Evolutionary conservation across 2,329 filamentous ascomycete genomes (phyloP).

Genomic region (Xylariaceae sp.): DNA sequence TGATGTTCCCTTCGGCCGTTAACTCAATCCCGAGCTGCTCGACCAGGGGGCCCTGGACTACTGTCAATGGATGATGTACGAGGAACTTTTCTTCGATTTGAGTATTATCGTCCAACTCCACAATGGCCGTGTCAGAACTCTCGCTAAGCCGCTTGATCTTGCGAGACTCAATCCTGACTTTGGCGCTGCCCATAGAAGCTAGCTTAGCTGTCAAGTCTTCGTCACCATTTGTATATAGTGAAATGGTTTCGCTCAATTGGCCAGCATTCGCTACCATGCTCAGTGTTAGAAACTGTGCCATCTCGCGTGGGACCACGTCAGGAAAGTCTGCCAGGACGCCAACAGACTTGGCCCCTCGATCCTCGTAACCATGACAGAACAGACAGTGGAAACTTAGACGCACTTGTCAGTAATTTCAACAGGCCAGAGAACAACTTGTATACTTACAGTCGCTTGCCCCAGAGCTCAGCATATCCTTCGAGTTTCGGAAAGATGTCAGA

Average conservation of each 20-base stretch:
- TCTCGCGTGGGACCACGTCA: slow-evolving; percentile 5
- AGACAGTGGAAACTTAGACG: slow-evolving; percentile 19
- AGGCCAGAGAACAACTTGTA: background rate
- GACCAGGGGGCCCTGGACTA: slow-evolving; percentile 17
- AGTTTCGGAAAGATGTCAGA: slow-evolving; percentile 16
- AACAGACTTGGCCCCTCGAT: slow-evolving; percentile 12
- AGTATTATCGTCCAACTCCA: slow-evolving; percentile 19
- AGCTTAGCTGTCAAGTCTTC: slow-evolving; percentile 14
- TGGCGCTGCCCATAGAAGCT: background rate
- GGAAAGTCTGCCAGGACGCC: slow-evolving; percentile 17
- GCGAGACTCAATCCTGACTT: slow-evolving; percentile 22
- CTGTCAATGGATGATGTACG: slow-evolving; percentile 19
- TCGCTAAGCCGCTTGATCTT: slow-evolving; percentile 21
- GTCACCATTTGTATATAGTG: slow-evolving; percentile 24
- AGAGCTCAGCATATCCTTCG: slow-evolving; percentile 16
- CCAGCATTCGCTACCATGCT: slow-evolving; percentile 18
- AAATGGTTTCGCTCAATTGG: slow-evolving; percentile 18
- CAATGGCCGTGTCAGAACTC: slow-evolving; percentile 6
- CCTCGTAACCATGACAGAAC: slow-evolving; percentile 23
- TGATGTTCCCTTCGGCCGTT: slow-evolving; percentile 18
- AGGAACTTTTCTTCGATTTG: slow-evolving; percentile 23
- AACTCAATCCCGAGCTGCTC: slow-evolving; percentile 16
- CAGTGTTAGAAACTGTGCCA: background rate
- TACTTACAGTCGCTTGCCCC: slow-evolving; percentile 19
- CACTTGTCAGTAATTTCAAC: background rate